phyloP scores from a whole-genome alignment of 306 rosid species.

The Pterocarpus santalinus region DNA sequence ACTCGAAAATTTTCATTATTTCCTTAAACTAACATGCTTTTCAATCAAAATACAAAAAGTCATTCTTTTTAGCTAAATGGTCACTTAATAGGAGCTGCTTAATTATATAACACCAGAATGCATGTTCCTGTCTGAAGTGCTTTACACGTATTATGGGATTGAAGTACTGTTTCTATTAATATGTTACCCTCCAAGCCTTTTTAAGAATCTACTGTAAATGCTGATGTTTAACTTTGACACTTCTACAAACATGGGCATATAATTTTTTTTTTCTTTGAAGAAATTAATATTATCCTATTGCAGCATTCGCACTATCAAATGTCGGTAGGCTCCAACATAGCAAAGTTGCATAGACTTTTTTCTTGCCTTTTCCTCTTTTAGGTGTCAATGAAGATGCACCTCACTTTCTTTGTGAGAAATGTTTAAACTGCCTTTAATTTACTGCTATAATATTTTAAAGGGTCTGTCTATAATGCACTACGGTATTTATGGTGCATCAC shows the following conservation, averaged over 20 bases:
- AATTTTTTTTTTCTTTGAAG: neutral
- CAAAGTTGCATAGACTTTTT: slow-evolving; percentile 10
- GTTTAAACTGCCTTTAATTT: neutral
- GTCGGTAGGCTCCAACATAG: slow-evolving; percentile 7
- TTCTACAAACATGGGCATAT: neutral
- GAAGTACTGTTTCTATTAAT: neutral
- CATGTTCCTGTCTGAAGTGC: neutral
- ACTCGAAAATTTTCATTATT: too few species aligned
- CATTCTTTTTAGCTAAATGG: too few species aligned
- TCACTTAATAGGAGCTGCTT: too few species aligned
- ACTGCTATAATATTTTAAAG: too few species aligned
- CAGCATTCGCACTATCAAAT: slow-evolving; percentile 31
- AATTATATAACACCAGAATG: too few species aligned
- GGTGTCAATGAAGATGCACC: slow-evolving; percentile 45
- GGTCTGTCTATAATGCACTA: too few species aligned
- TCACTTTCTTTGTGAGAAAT: slow-evolving; percentile 18
- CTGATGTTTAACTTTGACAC: neutral
- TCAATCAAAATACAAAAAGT: too few species aligned
- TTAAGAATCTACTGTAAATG: neutral
- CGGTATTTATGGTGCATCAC: too few species aligned
- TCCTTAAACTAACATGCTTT: too few species aligned
- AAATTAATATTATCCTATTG: slow-evolving; percentile 23
- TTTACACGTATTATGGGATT: too few species aligned
- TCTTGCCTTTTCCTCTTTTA: slow-evolving; percentile 38
- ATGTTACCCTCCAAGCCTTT: neutral